These are phyloP conservation scores for Dendrocalamus latiflorus DNA, from an alignment of 202 grass and related monocot genomes.

Conservation along the genomic window DNA sequence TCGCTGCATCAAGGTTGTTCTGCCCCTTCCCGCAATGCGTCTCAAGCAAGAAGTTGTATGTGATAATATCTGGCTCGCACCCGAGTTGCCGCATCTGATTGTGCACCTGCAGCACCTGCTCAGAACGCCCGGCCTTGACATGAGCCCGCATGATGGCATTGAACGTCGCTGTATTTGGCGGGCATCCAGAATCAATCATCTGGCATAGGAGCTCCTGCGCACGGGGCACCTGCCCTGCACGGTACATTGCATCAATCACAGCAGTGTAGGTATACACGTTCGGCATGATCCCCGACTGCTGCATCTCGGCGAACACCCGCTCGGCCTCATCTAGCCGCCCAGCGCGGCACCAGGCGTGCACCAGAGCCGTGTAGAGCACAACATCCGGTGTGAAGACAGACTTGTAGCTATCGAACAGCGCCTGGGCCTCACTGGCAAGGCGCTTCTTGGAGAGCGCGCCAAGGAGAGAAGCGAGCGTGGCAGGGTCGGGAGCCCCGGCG, in stretches of 20 bases:
- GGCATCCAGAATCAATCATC: constrained; percentile 74
- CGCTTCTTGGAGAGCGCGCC: constrained; percentile 71
- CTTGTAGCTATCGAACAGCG: constrained; percentile 65
- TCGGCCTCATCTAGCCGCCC: constrained; percentile 64
- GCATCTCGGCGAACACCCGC: constrained; percentile 65
- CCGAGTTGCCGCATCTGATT: constrained; percentile 84
- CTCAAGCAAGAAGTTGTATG: constrained; percentile 91
- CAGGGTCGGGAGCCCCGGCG: constrained; percentile 36
- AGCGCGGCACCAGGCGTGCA: constrained; percentile 75
- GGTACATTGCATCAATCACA: constrained; percentile 92
- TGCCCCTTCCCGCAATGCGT: constrained; percentile 72
- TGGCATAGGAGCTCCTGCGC: constrained; percentile 83
- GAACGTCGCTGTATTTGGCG: constrained; percentile 67
- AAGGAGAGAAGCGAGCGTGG: constrained; percentile 51
- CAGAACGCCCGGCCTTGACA: constrained; percentile 66
- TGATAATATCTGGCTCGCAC: constrained; percentile 77
- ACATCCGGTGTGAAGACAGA: constrained; percentile 60
- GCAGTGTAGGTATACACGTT: constrained; percentile 93
- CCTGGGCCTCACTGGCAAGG: constrained; percentile 59
- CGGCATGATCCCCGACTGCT: constrained; percentile 47
- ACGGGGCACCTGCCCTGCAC: constrained; percentile 67
- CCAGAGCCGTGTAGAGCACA: constrained; percentile 64
- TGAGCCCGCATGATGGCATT: constrained; percentile 74
- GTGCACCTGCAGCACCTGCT: constrained; percentile 84
- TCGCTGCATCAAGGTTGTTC: constrained; percentile 71